Base-by-base conservation (phyloP, 805 yeast genomes). In the Candida nitratophila region DNA sequence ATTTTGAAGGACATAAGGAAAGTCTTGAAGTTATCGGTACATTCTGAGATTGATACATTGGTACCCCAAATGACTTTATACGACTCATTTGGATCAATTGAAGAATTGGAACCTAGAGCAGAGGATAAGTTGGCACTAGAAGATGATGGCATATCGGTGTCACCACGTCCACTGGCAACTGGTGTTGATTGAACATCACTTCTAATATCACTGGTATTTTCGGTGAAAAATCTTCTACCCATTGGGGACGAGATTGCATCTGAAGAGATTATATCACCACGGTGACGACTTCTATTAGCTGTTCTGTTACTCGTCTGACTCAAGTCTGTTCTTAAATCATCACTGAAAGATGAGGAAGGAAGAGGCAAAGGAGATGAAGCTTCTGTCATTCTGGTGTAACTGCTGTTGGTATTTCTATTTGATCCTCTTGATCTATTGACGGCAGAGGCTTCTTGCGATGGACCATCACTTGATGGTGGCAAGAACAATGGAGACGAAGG, bases 11-110 rank as follows among this genome's bases (percentile, higher is more conserved):
- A 77, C 82, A 85, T 81, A 54, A 93, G 67, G 52, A 93, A 93
- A 50, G 81, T 81, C 50, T 95, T 73, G 67, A 93, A 91, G 41
- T 77, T 74, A 52, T 79, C 83, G 33, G 86, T 76, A 53, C 93
- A 83, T 57, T 93, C 96, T 57, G 81, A 86, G 57, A 93, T 90
- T 40, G 95, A 84, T 24, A 93, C 96, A 59, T 91, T 89, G 1
- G 99, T 93, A 65, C 99, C 99, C 99, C 99, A 93, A 57, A 93
- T 91, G 43, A 93, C 96, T 56, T 95, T 76, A 21, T 81, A 79
- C 0, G 96, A 95, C 51, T 85, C 96, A 43, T 77, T 78, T 21
- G 70, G 68, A 42, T 68, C 62, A 9, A 56, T 56, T 16, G 63
- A 63, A 38, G 41, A 24, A 17, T 21, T 36, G 9, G 54, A 44